Conservation (phyloP, 169 alveolate genomes). For the Miamiensis avidus region DNA sequence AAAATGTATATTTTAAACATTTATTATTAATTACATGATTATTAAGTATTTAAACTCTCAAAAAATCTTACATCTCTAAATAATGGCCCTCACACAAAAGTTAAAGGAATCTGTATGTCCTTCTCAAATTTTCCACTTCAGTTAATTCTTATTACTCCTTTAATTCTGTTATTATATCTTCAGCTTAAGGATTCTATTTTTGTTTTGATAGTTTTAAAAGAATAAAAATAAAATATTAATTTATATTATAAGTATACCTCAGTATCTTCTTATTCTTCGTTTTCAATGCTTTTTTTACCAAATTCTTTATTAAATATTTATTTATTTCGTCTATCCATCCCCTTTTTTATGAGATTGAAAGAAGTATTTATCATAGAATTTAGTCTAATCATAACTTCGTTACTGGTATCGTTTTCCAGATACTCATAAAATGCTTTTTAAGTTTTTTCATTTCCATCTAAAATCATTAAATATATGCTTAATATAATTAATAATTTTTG, state of each 20-base stretch:
- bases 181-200: too few species aligned
- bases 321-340: neutral
- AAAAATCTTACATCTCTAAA: neutral
- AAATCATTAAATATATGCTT: neutral
- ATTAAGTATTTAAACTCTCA: neutral
- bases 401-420: neutral
- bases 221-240: too few species aligned
- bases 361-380: neutral
- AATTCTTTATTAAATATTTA: neutral
- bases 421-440: neutral
- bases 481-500: too few species aligned
- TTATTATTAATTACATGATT: neutral
- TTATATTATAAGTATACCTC: too few species aligned
- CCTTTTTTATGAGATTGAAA: neutral
- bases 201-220: too few species aligned
- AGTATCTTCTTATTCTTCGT: too few species aligned
- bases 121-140: too few species aligned
- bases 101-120: neutral
- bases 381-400: conserved; percentile 6
- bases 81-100: conserved; percentile 3
- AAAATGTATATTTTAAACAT: too few species aligned
- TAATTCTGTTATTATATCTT: too few species aligned
- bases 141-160: too few species aligned
- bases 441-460: neutral
- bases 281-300: too few species aligned